Base-by-base conservation (phyloP, 768 basidiomycete genomes). In the Suillus variegatus region DNA sequence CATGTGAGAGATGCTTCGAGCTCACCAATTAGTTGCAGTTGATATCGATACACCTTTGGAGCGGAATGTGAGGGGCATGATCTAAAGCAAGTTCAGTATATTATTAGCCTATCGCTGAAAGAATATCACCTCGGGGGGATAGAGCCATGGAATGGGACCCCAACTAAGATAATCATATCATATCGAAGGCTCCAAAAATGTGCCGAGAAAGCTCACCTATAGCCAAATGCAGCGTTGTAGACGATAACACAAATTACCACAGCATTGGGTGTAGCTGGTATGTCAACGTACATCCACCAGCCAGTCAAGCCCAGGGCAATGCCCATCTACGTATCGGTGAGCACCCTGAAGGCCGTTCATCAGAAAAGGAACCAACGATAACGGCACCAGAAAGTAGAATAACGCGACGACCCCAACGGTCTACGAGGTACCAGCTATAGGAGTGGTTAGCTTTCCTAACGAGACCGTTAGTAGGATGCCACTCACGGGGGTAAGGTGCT, bases 21-120 rank as follows among this genome's bases (percentile, higher is more conserved):
- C 72, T 43, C 67, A 80, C 80, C 84, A 91, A 70, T 92, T 92
- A 9, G 93, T 96, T 16, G 94, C 94, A 6, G 96, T 97, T 0
- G 94, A 97, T 41, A 97, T 72, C 8, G 94, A 96, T 28, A 97
- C 95, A n/a, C 95, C 96, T 79, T 97, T 97, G 13, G 94, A 95
- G 46, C 97, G 87, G 71, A 96, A 86, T 20, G 88, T 83, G 51
- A 95, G 82, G 13, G 95, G 95, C 86, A 98, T 90, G 74, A 98
- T 97, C 90, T 92, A 67, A 28, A 35, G 41, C n/a, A 54, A 61
- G 64, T 67, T 61, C 60, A 65, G 64, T 20, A 66, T 52, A 16
- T 43, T 38, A 58, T 57, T 52, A 9, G 32, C 44, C 22, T 12
- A n/a, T 18, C 32, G 8, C 5, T 4, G 25, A 1, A 67, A 66